phyloP scores from a whole-genome alignment of 225 moss, liverwort and hornwort species.

The Sphagnum contortum region DNA sequence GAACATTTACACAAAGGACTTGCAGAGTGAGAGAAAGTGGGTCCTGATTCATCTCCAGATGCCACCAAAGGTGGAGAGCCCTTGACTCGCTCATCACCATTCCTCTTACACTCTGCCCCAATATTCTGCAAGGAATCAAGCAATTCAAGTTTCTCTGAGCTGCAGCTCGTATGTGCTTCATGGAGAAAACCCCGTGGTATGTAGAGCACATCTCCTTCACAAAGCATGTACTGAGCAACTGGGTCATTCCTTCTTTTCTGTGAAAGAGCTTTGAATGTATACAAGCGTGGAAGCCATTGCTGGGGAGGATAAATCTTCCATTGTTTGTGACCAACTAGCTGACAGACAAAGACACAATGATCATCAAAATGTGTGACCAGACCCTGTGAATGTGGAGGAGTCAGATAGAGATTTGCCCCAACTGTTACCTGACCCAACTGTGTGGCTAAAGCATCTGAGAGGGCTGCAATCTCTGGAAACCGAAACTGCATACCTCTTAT shows the following conservation, averaged over 20 bases:
- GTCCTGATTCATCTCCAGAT: background rate
- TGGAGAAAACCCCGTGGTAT: slow-evolving; percentile 80
- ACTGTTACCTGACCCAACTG: slow-evolving; percentile 74
- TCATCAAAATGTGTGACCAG: slow-evolving; percentile 74
- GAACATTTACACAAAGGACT: background rate
- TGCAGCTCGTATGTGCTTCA: slow-evolving; percentile 36
- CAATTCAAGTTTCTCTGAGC: too few relatives aligned
- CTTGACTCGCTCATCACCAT: background rate
- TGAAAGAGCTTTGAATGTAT: slow-evolving; percentile 27
- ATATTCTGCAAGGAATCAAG: too few relatives aligned
- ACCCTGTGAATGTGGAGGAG: slow-evolving; percentile 71
- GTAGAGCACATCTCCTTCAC: slow-evolving; percentile 54
- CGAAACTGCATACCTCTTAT: slow-evolving; percentile 75
- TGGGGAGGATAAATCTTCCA: slow-evolving; percentile 57
- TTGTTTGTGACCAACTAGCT: slow-evolving; percentile 56
- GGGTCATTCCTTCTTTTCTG: slow-evolving; percentile 7
- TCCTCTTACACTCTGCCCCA: slow-evolving; percentile 1
- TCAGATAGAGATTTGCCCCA: slow-evolving; percentile 75
- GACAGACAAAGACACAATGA: slow-evolving; percentile 78
- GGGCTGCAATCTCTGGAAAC: slow-evolving; percentile 39
- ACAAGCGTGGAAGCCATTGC: slow-evolving; percentile 56
- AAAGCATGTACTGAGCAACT: slow-evolving; percentile 23
- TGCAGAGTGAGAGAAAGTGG: background rate
- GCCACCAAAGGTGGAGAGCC: background rate
- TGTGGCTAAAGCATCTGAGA: slow-evolving; percentile 38